Conservation (phyloP, 495 filamentous ascomycete species). For the Podospora fimiseda region DNA sequence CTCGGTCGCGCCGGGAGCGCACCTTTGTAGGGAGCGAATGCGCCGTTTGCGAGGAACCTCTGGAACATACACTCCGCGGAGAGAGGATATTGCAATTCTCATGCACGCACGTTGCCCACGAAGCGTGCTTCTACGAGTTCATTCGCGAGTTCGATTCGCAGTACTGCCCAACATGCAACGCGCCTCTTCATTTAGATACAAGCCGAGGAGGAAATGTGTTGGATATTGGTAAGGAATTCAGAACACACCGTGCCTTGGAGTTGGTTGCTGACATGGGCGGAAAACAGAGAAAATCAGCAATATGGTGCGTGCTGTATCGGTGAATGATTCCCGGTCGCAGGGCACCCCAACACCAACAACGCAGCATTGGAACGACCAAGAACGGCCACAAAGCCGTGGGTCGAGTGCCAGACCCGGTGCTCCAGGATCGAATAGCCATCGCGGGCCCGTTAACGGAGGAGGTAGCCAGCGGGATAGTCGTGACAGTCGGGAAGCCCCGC, state of each 20-base stretch:
- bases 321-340: constrained; percentile 54
- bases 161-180: constrained; percentile 91
- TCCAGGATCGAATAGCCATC: constrained; percentile 19
- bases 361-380: constrained; percentile 46
- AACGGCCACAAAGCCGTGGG: constrained; percentile 44
- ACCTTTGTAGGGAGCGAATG: constrained; percentile 95
- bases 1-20: constrained; percentile 76
- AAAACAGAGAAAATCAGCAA: constrained; percentile 84
- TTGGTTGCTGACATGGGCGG: constrained; percentile 12
- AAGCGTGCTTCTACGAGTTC: constrained; percentile 99
- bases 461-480: constrained; percentile 38
- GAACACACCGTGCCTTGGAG: not conserved
- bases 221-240: constrained; percentile 65
- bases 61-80: constrained; percentile 93
- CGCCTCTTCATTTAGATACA: constrained; percentile 85
- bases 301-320: constrained; percentile 80
- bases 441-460: constrained; percentile 10
- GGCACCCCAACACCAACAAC: constrained; percentile 41
- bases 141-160: constrained; percentile 94
- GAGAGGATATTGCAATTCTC: constrained; percentile 95
- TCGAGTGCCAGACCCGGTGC: constrained; percentile 34
- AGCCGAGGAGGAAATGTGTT: constrained; percentile 92
- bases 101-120: constrained; percentile 91
- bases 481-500: constrained; percentile 53
- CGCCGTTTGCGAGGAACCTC: constrained; percentile 92